These are phyloP conservation scores for Alternaria postmessia DNA, from an alignment of 2,329 filamentous ascomycete species.

Conservation along the genomic window DNA sequence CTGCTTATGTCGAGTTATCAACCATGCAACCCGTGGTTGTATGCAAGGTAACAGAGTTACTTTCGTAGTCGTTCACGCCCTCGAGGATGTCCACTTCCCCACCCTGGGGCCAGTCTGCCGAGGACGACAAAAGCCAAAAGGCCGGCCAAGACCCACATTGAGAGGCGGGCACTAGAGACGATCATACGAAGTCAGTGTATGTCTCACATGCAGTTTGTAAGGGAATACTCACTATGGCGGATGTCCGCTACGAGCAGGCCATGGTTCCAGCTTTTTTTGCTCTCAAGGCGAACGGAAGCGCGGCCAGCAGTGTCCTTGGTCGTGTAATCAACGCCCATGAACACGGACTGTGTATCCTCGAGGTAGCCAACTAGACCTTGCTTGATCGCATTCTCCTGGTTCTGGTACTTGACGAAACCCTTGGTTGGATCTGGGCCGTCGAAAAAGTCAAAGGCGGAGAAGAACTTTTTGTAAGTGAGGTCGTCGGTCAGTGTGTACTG, in stretches of 20 bases:
- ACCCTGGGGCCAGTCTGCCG: conserved; percentile 40
- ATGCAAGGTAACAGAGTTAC: conserved; percentile 46
- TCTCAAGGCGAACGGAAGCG: conserved; percentile 41
- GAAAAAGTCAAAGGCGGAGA: conserved; percentile 44
- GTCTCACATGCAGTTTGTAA: neutral
- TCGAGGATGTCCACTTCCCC: conserved; percentile 51
- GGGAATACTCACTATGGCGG: conserved; percentile 28
- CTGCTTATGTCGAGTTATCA: conserved; percentile 20
- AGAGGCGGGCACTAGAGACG: conserved; percentile 32
- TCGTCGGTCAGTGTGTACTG: conserved; percentile 38
- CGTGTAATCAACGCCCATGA: conserved; percentile 55
- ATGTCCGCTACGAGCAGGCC: conserved; percentile 47
- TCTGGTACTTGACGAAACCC: conserved; percentile 44
- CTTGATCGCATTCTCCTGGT: conserved; percentile 19
- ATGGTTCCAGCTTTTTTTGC: conserved; percentile 41
- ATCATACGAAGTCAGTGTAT: neutral
- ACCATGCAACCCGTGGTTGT: conserved; percentile 37
- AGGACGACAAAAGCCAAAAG: conserved; percentile 42
- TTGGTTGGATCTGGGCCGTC: conserved; percentile 37
- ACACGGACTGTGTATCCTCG: conserved; percentile 30
- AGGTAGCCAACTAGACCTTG: conserved; percentile 31
- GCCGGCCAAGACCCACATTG: conserved; percentile 47
- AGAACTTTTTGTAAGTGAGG: conserved; percentile 44
- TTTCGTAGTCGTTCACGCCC: conserved; percentile 42
- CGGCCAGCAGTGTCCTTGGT: conserved; percentile 38